Base-by-base conservation (phyloP, 352 stramenopile species). In the Pythium coloratum region DNA sequence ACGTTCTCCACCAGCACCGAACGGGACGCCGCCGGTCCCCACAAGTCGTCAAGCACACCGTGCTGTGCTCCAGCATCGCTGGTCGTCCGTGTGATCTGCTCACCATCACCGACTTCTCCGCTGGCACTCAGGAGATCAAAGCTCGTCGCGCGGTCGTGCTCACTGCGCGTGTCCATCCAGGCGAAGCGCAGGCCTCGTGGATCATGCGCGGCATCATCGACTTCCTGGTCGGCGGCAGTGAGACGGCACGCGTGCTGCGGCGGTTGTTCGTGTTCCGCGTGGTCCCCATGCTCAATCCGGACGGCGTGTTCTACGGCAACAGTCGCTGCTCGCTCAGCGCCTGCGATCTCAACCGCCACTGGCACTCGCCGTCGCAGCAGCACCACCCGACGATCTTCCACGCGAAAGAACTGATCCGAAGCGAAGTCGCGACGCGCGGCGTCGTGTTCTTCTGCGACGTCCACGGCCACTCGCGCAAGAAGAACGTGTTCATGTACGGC, bases 401-500 rank as follows among this genome's bases (percentile, higher is more conserved):
- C 60, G 67, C 84, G 6, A 98, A 98, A 64, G 63, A 86, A 42
- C 56, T 97, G 6, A 84, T 98, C n/a, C 38, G 66, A 14, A 75
- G 76, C 34, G 78, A 95, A 50, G 67, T 71, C 13, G 67, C 66
- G 14, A 73, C 69, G 10, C 78, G 87, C 8, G 82, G 88, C 1
- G 73, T 97, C 14, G 78, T 79, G 5, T 88, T 98, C 60, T 97
- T 88, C 56, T 91, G 93, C 34, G 92, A 98, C 71, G 83, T 98
- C 49, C 92, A 98, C 54, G 92, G 91, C n/a, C 92, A 98, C 55
- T 96, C 83, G 0, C 76, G 92, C 16, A 98, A 98, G 71, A 95
- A 95, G 61, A 98, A 98, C 47, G 85, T 98, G 20, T 98, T 98
- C 67, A 85, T 98, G 81, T 98, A 98, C 65, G 95, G 95, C 13